Base-by-base conservation (phyloP, 2,329 filamentous ascomycete species). In the Cercospora sp. region DNA sequence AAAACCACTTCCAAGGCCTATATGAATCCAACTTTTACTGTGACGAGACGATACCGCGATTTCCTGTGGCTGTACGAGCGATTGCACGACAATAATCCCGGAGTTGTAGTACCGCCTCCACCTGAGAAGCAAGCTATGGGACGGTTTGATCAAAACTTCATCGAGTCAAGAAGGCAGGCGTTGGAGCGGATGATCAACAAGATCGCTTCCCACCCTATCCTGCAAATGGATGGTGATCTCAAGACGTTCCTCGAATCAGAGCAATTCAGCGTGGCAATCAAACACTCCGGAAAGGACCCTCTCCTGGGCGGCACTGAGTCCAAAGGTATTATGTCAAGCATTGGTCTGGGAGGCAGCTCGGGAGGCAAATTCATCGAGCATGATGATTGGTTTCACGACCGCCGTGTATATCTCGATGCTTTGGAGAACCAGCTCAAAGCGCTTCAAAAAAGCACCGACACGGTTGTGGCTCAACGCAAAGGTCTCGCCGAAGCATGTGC, bases 351-450 rank as follows among this genome's bases (percentile, higher is more conserved):
- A 71, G 91, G 86, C 70, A 91, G 94, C 32, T 89, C 86, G 75
- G 82, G 81, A 37, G 85, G 85, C 68, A 99, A 99, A 80, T 99
- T 99, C 81, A 89, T 99, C 45, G 95, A 99, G 81, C 95, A 98
- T 78, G 95, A 99, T 79, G 95, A 99, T 82, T 99, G 94, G 95
- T 99, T 99, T 82, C 94, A 99, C 75, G 95, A 99, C 74, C 93
- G 95, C 70, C 92, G 90, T 76, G 88, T 98, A 65, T 99, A 99
- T 77, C 87, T 99, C 10, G 95, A 99, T 79, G 94, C 94, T 4
- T 86, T 98, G 43, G 94, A 98, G 77, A 93, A 89, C 74, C 94
- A 98, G 79, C 86, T 77, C 69, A 97, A 94, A 79, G 90, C 91
- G 9, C 84, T 98, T 16, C 86, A 97, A 75, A 98, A 97, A 81